phyloP scores from a whole-genome alignment of 83 land plant genomes.

The Diphasiastrum complanatum region DNA sequence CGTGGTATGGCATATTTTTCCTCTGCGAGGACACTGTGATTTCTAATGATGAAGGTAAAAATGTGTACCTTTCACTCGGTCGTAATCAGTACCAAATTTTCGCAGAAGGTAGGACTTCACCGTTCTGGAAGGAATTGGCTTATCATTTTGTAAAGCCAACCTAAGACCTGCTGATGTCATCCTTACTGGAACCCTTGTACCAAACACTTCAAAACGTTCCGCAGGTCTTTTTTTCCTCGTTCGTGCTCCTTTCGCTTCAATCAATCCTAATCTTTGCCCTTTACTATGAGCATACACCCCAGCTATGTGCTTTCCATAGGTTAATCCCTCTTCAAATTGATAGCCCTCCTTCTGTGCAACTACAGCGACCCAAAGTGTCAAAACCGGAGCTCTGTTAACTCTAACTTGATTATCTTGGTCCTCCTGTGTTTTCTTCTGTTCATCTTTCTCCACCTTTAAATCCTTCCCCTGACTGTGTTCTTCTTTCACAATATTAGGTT shows the following conservation, averaged over 20 bases:
- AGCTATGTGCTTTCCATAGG: conserved; percentile 31
- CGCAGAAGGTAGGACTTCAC: conserved; percentile 31
- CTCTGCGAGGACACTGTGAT: background rate
- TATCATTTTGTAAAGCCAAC: conserved; percentile 24
- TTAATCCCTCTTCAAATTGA: conserved; percentile 27
- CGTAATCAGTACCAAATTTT: conserved; percentile 23
- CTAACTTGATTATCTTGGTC: conserved; percentile 13
- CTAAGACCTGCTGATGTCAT: conserved; percentile 18
- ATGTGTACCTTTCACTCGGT: conserved; percentile 27
- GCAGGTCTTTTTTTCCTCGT: conserved; percentile 7
- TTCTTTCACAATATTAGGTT: no score
- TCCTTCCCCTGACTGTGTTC: no score
- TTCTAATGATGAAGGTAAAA: background rate
- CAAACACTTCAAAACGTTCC: conserved; percentile 28
- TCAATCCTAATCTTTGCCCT: conserved; percentile 23
- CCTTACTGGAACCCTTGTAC: conserved; percentile 27
- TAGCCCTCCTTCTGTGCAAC: conserved; percentile 38
- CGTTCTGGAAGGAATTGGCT: conserved; percentile 17
- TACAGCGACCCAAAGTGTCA: conserved; percentile 37
- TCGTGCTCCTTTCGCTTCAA: conserved; percentile 16
- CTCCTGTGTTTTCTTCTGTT: conserved; percentile 3
- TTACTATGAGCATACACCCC: conserved; percentile 26
- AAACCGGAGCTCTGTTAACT: conserved; percentile 36
- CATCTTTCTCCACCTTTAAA: conserved; percentile 1
- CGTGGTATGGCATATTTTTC: no score